Percentiles rank a stretch among this genome's conserved stretches.
These are phyloP conservation scores for Candida hungchunana DNA, from an alignment of 805 yeast species.

Conservation along the genomic window DNA sequence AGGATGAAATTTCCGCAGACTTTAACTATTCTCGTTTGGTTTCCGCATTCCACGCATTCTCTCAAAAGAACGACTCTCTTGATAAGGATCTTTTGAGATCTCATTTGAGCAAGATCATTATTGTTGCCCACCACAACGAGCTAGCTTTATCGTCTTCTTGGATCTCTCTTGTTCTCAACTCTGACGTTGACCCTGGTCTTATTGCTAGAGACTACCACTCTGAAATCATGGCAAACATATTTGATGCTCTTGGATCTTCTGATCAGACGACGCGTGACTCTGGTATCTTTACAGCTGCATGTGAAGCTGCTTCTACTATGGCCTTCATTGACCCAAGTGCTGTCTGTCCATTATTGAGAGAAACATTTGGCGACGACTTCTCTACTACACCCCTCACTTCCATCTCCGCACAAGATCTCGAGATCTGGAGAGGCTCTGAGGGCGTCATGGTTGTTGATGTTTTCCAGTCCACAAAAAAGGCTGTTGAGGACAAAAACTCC, in stretches of 20 bases:
- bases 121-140: conserved; percentile 40
- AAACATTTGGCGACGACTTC: conserved; percentile 41
- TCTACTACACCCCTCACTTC: conserved; percentile 10
- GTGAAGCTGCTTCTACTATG: conserved; percentile 42
- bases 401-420: conserved; percentile 46
- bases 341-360: conserved; percentile 47
- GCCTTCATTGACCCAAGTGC: conserved; percentile 58
- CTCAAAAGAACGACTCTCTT: conserved; percentile 24
- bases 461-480: conserved; percentile 41
- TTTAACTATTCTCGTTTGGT: conserved; percentile 29
- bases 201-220: conserved; percentile 37
- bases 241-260: conserved; percentile 19
- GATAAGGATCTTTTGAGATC: conserved; percentile 24
- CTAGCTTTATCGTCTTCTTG: conserved; percentile 53
- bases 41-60: conserved; percentile 36
- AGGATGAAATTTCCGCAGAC: conserved; percentile 16
- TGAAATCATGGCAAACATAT: conserved; percentile 20
- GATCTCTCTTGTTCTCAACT: conserved; percentile 68
- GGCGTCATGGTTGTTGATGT: conserved; percentile 69
- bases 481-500: conserved; percentile 59
- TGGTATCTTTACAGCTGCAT: conserved; percentile 47
- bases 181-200: conserved; percentile 59
- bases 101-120: conserved; percentile 36
- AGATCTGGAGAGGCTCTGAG: conserved; percentile 65
- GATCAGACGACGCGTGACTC: conserved; percentile 24